These are phyloP conservation scores for Gonium pectorale DNA, from an alignment of 139 green algal genomes.

Conservation along the genomic window DNA sequence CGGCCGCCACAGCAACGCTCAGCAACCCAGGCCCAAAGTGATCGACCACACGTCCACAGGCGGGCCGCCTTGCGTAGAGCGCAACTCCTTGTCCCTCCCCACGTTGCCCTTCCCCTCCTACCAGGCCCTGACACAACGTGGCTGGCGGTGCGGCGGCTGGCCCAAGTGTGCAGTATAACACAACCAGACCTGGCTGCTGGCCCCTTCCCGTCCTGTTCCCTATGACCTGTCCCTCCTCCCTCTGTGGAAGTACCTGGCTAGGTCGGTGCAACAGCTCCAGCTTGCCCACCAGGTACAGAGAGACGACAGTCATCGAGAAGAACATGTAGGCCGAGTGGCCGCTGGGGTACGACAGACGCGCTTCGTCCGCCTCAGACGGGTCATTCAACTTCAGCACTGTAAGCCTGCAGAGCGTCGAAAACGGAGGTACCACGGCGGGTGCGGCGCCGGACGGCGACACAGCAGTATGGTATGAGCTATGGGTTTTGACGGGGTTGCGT, in stretches of 20 bases:
- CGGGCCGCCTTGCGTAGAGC: no score
- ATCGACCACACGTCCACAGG: no score
- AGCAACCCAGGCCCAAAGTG: no score
- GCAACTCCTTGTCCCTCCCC: no score
- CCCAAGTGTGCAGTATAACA: background rate
- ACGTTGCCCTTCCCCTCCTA: no score
- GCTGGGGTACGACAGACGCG: slow-evolving; percentile 51
- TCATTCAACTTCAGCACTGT: slow-evolving; percentile 15
- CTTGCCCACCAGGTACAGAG: slow-evolving; percentile 53
- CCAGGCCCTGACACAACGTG: no score
- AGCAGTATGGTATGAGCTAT: background rate
- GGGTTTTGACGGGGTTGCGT: no score
- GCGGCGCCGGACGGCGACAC: background rate
- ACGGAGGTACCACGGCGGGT: background rate
- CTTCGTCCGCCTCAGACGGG: slow-evolving; percentile 17
- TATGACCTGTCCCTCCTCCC: background rate
- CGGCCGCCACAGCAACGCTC: no score
- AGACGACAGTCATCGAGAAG: slow-evolving; percentile 50
- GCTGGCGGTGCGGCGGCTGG: no score
- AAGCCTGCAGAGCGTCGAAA: no score
- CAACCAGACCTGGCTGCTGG: no score
- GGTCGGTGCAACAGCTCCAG: slow-evolving; percentile 4
- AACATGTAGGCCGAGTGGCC: slow-evolving; percentile 62
- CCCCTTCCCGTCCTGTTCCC: no score
- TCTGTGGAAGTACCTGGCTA: slow-evolving; percentile 26